Base-by-base conservation (phyloP, 257 asterid species). In the Voacanga thouarsii region DNA sequence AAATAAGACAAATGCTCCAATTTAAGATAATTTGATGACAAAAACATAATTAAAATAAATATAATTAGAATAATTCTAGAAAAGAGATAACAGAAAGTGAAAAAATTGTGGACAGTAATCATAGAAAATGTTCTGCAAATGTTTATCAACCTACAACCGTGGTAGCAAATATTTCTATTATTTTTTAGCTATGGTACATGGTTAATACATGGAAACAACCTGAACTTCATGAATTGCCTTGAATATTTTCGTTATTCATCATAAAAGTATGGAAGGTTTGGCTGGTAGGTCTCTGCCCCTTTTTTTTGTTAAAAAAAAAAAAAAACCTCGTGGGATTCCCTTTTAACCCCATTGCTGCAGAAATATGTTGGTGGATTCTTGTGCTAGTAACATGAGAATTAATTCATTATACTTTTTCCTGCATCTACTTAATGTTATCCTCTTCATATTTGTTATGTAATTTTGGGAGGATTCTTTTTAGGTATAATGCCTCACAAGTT, bases 361-460 rank as follows among this genome's bases (percentile, higher is more conserved):
- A 10, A 16, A 26, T 26, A 63, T 26, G 68, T 8, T 28, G 6
- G 28, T 2, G 0, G 12, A 26, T 71, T 49, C 56, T 7, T 71
- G n/a, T 15, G 19, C 56, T 37, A 70, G 5, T 33, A 16, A 10
- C 19, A 57, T 64, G n/a, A 4, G 10, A 47, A 30, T 37, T 19
- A 72, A 72, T 24, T 72, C 39, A 12, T 53, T 53, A n/a, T 16
- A 69, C 53, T 43, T 44, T 70, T 69, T 65, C 47, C 71, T 33
- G 71, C 23, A 14, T 24, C 24, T 24, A 14, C 67, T 39, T 30
- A 28, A 10, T 37, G 41, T 37, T 47, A 16, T 66, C 24, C 72
- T 6, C 61, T 39, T 66, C 47, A 66, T 66, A 7, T 66, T 16
- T 11, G 7, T 66, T 23, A 37, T 50, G 24, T 37, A 19, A 37